phyloP scores from a whole-genome alignment of 495 filamentous ascomycete genomes.

The Letharia lupina region DNA sequence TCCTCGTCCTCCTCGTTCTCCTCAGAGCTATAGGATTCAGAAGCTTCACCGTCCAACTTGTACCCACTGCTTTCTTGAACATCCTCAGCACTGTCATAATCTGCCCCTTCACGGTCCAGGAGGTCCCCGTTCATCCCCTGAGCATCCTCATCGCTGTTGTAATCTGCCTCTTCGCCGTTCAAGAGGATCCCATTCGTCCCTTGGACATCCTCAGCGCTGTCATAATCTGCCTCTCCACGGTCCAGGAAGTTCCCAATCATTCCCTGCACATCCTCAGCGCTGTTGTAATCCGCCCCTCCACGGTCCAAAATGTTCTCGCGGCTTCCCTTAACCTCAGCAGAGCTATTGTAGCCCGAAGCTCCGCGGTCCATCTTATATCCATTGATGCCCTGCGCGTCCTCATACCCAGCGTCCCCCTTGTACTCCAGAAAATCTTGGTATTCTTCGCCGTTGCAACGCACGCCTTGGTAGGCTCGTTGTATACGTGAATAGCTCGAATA shows the following conservation, averaged over 20 bases:
- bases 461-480: not conserved
- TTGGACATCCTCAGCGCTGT: not conserved
- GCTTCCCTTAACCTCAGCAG: not conserved
- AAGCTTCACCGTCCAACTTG: not conserved
- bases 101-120: not conserved
- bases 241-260: not conserved
- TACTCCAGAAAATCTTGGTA: not conserved
- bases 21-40: constrained; percentile 10
- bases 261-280: not conserved
- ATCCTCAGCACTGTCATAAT: not conserved
- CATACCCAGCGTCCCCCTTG: not conserved
- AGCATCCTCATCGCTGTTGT: not conserved
- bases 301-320: not conserved
- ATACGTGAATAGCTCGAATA: not conserved
- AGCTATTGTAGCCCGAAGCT: not conserved
- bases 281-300: not conserved
- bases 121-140: not conserved
- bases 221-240: not conserved
- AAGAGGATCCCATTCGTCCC: not conserved
- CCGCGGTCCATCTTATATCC: not conserved
- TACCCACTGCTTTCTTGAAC: not conserved
- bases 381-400: not conserved
- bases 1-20: constrained; percentile 25
- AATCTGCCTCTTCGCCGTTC: not conserved
- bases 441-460: not conserved